Conservation (phyloP, 2,329 filamentous ascomycete species). For the Venturia asperata region DNA sequence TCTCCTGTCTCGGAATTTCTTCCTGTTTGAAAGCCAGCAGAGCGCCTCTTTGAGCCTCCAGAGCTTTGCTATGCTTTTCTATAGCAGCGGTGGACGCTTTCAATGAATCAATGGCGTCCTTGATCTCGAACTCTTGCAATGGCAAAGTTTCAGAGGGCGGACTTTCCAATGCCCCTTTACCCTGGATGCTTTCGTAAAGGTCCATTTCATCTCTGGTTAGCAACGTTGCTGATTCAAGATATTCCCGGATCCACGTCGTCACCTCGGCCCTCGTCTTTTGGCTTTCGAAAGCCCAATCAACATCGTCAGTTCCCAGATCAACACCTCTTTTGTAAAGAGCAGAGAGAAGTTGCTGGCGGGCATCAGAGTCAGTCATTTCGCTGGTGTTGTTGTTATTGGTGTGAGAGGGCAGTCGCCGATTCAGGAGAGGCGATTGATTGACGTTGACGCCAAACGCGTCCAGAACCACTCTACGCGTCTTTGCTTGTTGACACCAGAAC, state of each 20-base stretch:
- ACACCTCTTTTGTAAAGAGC: constrained; percentile 40
- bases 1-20: constrained; percentile 30
- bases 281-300: constrained; percentile 42
- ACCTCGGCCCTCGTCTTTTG: constrained; percentile 35
- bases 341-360: constrained; percentile 30
- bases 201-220: constrained; percentile 44
- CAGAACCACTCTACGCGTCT: constrained; percentile 4
- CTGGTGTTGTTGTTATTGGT: neutral
- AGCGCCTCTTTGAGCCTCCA: constrained; percentile 57
- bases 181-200: constrained; percentile 36
- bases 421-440: neutral
- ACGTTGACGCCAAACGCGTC: neutral
- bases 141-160: constrained; percentile 32
- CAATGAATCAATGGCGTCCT: constrained; percentile 56
- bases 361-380: constrained; percentile 10
- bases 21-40: constrained; percentile 47
- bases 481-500: neutral
- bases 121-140: constrained; percentile 54
- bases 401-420: neutral
- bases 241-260: constrained; percentile 41
- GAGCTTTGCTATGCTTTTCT: constrained; percentile 53
- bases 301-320: constrained; percentile 39
- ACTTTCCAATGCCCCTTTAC: constrained; percentile 22
- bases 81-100: constrained; percentile 58
- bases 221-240: constrained; percentile 40